These are phyloP conservation scores for Amesomyces nigricolor DNA, from an alignment of 2,329 filamentous ascomycete species.

Conservation along the genomic window DNA sequence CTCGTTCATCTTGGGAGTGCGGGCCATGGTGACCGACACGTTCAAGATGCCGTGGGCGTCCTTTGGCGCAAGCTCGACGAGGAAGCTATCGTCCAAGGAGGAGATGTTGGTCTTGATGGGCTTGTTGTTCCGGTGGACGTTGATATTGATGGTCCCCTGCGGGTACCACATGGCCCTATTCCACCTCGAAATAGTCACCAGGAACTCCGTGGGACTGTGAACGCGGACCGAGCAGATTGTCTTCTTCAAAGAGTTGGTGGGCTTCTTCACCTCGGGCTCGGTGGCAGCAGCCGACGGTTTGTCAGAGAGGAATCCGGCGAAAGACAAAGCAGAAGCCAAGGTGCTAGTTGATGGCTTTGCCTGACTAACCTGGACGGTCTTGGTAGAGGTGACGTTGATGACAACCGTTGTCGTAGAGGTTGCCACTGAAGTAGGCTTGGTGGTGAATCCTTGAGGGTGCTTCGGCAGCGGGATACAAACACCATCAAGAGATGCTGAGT, in stretches of 20 bases:
- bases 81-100: slow-evolving; percentile 45
- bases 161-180: slow-evolving; percentile 51
- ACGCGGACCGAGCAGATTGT: slow-evolving; percentile 43
- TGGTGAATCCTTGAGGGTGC: slow-evolving; percentile 6
- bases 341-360: slow-evolving; percentile 26
- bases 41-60: slow-evolving; percentile 55
- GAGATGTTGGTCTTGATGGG: slow-evolving; percentile 45
- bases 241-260: slow-evolving; percentile 36
- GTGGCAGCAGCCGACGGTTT: slow-evolving; percentile 26
- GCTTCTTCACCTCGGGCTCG: slow-evolving; percentile 27
- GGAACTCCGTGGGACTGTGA: slow-evolving; percentile 44
- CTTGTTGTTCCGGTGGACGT: slow-evolving; percentile 45
- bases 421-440: slow-evolving; percentile 6
- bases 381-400: slow-evolving; percentile 35
- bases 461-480: slow-evolving; percentile 6
- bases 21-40: slow-evolving; percentile 52
- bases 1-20: slow-evolving; percentile 56
- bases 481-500: neutral
- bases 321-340: slow-evolving; percentile 31
- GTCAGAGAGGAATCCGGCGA: slow-evolving; percentile 39
- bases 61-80: slow-evolving; percentile 46
- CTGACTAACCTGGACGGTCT: slow-evolving; percentile 31
- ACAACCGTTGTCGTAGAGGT: slow-evolving; percentile 31
- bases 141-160: slow-evolving; percentile 51
- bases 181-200: slow-evolving; percentile 47